These are phyloP conservation scores for Ceratocystiopsis minuta DNA, from an alignment of 2,329 filamentous ascomycete genomes.

Conservation along the genomic window DNA sequence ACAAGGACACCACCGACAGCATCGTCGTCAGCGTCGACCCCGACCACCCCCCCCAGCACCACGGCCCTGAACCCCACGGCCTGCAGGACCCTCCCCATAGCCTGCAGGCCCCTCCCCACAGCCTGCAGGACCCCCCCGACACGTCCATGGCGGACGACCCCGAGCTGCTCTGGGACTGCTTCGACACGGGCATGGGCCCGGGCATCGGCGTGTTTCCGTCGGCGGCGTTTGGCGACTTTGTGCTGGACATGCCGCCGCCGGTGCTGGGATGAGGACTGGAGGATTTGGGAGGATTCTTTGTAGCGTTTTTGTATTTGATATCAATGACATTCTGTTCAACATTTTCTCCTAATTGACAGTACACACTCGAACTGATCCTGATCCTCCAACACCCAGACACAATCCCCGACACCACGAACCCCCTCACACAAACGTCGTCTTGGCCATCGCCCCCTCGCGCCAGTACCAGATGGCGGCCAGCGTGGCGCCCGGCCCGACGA, in stretches of 20 bases:
- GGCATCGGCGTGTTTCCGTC: constrained; percentile 2
- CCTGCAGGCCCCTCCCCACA: background rate
- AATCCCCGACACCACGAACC: too few species aligned
- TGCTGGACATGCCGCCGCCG: constrained; percentile 1
- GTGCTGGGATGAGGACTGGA: background rate
- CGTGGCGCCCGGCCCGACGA: constrained; percentile 3
- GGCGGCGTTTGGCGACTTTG: background rate
- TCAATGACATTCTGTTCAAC: too few species aligned
- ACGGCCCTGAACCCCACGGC: background rate
- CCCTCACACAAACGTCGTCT: constrained; percentile 1
- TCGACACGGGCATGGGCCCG: background rate
- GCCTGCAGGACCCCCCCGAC: background rate
- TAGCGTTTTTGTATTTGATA: too few species aligned
- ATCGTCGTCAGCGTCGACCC: background rate
- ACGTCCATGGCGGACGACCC: background rate
- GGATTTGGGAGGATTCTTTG: background rate
- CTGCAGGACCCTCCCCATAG: too few species aligned
- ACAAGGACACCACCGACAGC: background rate
- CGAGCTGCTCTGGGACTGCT: background rate
- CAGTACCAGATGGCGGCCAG: constrained; percentile 6
- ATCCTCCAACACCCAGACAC: too few species aligned
- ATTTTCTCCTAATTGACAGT: too few species aligned
- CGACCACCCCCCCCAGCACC: background rate
- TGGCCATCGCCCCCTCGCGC: constrained; percentile 2
- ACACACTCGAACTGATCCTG: too few species aligned